phyloP scores from a whole-genome alignment of 257 asterid genomes.

The Capsicum pubescens region DNA sequence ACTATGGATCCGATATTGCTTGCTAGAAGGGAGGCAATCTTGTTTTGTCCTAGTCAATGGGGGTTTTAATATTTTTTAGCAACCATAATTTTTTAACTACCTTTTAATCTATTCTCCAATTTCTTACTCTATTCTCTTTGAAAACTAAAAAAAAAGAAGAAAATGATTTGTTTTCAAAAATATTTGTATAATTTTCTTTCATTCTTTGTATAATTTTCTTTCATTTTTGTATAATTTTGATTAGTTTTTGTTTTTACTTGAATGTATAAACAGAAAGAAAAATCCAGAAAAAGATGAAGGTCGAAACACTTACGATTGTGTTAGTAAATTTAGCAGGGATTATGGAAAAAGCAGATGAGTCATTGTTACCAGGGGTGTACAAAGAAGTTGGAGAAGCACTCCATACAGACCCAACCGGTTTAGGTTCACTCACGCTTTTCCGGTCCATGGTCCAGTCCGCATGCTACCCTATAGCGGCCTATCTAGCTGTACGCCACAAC shows the following conservation, averaged over 20 bases:
- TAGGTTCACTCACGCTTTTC: slow-evolving; percentile 74
- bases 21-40: slow-evolving; percentile 18
- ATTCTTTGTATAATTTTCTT: neutral
- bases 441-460: slow-evolving; percentile 76
- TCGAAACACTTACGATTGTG: slow-evolving; percentile 63
- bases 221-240: neutral
- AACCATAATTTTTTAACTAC: slow-evolving; percentile 3
- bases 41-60: slow-evolving; percentile 21
- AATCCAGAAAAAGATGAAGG: slow-evolving; percentile 44
- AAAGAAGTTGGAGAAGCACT: slow-evolving; percentile 80
- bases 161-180: neutral
- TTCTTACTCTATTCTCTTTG: neutral
- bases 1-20: neutral
- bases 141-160: neutral
- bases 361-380: slow-evolving; percentile 79
- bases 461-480: slow-evolving; percentile 75
- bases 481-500: slow-evolving; percentile 66
- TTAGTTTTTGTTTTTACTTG: neutral
- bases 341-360: slow-evolving; percentile 85
- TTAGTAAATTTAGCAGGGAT: slow-evolving; percentile 77
- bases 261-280: neutral
- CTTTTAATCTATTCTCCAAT: slow-evolving; percentile 10
- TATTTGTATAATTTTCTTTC: slow-evolving; percentile 5
- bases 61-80: neutral
- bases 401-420: slow-evolving; percentile 68